These are phyloP conservation scores for Populus tremula DNA, from an alignment of 345 rosid genomes.

Conservation along the genomic window DNA sequence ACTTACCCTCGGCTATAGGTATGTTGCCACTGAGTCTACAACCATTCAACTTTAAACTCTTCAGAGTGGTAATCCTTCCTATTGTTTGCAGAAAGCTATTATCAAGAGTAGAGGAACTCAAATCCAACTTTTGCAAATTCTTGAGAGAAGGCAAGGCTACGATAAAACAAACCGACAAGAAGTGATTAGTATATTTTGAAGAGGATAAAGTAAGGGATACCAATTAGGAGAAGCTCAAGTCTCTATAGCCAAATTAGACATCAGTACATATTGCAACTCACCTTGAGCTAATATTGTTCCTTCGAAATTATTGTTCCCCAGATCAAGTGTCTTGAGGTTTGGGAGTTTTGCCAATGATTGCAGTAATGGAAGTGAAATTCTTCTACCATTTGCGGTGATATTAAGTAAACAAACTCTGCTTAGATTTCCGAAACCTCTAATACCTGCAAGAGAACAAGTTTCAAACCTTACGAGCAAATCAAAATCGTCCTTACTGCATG, in stretches of 20 bases:
- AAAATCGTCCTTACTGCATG: too few species aligned
- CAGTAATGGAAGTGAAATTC: background rate
- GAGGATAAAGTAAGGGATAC: too few species aligned
- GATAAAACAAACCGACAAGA: background rate
- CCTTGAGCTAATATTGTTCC: background rate
- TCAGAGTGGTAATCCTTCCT: background rate
- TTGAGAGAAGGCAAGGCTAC: background rate
- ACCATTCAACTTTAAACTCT: background rate
- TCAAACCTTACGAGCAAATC: too few species aligned
- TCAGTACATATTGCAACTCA: background rate
- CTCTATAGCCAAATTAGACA: too few species aligned
- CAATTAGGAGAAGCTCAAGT: background rate
- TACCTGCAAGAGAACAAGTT: background rate
- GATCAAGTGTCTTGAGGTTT: background rate
- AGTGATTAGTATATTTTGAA: too few species aligned
- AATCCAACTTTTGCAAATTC: background rate
- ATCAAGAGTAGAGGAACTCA: background rate
- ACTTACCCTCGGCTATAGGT: background rate
- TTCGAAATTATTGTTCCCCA: background rate
- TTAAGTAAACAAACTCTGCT: background rate
- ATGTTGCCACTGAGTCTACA: background rate
- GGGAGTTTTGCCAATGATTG: conserved; percentile 1
- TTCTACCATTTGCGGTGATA: background rate
- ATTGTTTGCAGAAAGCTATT: background rate
- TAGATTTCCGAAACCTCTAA: background rate